Conservation (phyloP, 2,329 filamentous ascomycete species). For the Pestalotiopsis sp. region DNA sequence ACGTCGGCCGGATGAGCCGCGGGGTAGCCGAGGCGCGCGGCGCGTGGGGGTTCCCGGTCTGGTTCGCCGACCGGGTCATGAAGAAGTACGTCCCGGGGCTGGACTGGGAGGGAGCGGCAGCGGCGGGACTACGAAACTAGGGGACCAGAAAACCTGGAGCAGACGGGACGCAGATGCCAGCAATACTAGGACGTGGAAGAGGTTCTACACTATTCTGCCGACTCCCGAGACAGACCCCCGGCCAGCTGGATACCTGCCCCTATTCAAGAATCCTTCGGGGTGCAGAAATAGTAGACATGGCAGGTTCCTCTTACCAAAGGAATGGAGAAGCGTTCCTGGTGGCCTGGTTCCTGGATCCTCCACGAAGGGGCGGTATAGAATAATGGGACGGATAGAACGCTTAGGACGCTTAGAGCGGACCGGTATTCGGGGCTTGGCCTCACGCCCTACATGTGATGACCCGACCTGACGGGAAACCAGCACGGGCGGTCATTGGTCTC, state of each 20-base stretch:
- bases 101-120: neutral
- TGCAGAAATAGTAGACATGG: no score
- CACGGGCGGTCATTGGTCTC: no score
- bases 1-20: conserved; percentile 64
- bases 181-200: neutral
- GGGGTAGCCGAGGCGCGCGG: conserved; percentile 61
- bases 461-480: no score
- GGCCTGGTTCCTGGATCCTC: neutral
- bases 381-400: neutral
- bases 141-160: no score
- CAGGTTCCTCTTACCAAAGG: no score
- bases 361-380: neutral
- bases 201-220: neutral
- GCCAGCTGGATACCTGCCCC: no score
- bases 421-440: no score
- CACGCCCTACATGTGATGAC: no score
- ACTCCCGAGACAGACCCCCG: no score
- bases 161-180: no score
- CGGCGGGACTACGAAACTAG: neutral
- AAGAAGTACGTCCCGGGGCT: conserved; percentile 42
- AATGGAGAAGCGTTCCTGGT: no score
- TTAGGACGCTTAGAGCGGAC: neutral
- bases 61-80: conserved; percentile 58
- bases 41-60: conserved; percentile 53
- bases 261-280: no score